phyloP scores from a whole-genome alignment of 495 filamentous ascomycete genomes.

The Penicillium goetzii region DNA sequence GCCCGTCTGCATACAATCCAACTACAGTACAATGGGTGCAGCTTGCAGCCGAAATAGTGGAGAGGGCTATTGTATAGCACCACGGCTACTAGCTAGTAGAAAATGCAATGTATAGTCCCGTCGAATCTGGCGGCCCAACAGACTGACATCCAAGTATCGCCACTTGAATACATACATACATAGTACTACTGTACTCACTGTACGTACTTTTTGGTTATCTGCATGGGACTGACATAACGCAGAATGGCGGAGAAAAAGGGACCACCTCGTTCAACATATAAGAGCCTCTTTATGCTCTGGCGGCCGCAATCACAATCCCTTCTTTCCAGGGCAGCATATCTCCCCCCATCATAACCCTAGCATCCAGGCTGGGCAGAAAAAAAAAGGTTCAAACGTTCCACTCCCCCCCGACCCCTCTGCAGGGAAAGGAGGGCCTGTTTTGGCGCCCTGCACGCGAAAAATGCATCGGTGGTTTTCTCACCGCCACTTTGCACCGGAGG shows the following conservation, averaged over 20 bases:
- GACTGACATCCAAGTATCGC: neutral
- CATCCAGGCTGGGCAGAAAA: neutral
- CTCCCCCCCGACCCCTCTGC: constrained; percentile 5
- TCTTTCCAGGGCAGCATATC: neutral
- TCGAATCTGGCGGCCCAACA: constrained; percentile 4
- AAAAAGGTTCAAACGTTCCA: neutral
- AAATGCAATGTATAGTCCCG: constrained; percentile 3
- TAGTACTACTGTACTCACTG: neutral
- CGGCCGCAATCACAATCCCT: neutral
- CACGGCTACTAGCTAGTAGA: neutral
- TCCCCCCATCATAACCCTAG: neutral
- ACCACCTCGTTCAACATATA: neutral
- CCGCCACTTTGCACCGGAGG: constrained; percentile 30
- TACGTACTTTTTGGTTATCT: neutral
- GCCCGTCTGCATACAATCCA: constrained; percentile 24
- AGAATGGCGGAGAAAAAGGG: neutral
- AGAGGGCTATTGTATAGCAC: neutral
- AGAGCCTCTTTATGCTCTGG: neutral
- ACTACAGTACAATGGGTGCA: constrained; percentile 10
- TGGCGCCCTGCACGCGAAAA: constrained; percentile 20
- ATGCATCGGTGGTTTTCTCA: constrained; percentile 20
- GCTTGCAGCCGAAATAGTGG: neutral
- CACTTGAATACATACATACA: neutral
- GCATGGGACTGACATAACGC: neutral
- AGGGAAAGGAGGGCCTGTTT: neutral